These are phyloP conservation scores for Talaromyces sp. DNA, from an alignment of 2,329 filamentous ascomycete genomes.

Conservation along the genomic window DNA sequence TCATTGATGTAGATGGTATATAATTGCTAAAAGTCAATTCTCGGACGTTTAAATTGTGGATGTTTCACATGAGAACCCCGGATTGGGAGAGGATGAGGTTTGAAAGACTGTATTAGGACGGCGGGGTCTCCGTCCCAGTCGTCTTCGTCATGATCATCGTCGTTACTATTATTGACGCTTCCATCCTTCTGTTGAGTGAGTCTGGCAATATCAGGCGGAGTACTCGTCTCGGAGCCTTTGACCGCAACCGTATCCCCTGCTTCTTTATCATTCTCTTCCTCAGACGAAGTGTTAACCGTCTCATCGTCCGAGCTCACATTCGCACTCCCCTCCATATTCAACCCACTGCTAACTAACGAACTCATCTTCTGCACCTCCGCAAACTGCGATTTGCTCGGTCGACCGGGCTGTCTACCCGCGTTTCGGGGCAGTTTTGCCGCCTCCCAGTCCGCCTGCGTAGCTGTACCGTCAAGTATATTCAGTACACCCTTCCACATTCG, in stretches of 20 bases:
- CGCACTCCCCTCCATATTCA: constrained; percentile 28
- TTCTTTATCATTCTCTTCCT: constrained; percentile 8
- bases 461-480: constrained; percentile 41
- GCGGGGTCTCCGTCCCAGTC: background rate
- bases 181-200: background rate
- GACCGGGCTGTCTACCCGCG: constrained; percentile 25
- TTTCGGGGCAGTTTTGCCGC: constrained; percentile 28
- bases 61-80: background rate
- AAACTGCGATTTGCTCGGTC: constrained; percentile 26
- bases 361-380: constrained; percentile 36
- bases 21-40: background rate
- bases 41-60: constrained; percentile 9
- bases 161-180: background rate
- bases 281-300: constrained; percentile 10
- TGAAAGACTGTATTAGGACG: background rate
- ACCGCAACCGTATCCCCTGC: background rate
- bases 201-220: background rate
- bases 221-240: background rate
- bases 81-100: constrained; percentile 1
- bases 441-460: constrained; percentile 12
- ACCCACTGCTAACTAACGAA: constrained; percentile 37
- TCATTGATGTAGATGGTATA: background rate
- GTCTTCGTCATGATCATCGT: background rate
- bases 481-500: constrained; percentile 48
- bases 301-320: constrained; percentile 24